Conservation (phyloP, 257 asterid species). For the Lycium barbarum region DNA sequence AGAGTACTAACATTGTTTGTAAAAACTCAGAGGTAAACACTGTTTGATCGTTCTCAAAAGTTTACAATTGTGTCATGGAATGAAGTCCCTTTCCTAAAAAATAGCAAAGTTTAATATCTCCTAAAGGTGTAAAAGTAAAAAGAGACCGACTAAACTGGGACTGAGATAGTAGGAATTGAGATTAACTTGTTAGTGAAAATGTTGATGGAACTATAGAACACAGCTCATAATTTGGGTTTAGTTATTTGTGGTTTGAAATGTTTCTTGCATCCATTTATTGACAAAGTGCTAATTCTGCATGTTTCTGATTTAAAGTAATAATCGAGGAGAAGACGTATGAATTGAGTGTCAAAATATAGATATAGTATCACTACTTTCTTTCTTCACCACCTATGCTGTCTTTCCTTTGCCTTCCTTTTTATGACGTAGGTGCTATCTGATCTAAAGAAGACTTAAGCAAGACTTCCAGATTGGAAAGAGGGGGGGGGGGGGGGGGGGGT, state of each 20-base stretch:
- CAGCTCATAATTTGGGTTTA: background rate
- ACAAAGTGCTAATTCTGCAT: background rate
- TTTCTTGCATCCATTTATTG: background rate
- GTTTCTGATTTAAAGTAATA: background rate
- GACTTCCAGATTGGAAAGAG: background rate
- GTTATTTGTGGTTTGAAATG: background rate
- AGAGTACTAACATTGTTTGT: background rate
- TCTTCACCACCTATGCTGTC: background rate
- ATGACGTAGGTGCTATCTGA: background rate
- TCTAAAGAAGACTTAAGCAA: background rate
- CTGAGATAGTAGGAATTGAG: background rate
- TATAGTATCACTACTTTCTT: background rate
- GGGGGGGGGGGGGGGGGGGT: too few relatives aligned
- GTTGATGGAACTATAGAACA: background rate
- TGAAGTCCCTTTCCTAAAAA: background rate
- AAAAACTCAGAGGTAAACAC: too few relatives aligned
- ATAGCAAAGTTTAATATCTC: background rate
- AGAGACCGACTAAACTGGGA: background rate
- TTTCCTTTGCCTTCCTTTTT: background rate
- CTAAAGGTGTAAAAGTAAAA: background rate
- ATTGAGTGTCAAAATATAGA: background rate
- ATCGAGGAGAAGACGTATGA: background rate
- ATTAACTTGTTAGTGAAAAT: background rate
- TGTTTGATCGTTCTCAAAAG: background rate
- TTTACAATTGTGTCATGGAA: background rate